These are phyloP conservation scores for Crucihimalaya himalaica DNA, from an alignment of 345 rosid genomes.

Conservation along the genomic window DNA sequence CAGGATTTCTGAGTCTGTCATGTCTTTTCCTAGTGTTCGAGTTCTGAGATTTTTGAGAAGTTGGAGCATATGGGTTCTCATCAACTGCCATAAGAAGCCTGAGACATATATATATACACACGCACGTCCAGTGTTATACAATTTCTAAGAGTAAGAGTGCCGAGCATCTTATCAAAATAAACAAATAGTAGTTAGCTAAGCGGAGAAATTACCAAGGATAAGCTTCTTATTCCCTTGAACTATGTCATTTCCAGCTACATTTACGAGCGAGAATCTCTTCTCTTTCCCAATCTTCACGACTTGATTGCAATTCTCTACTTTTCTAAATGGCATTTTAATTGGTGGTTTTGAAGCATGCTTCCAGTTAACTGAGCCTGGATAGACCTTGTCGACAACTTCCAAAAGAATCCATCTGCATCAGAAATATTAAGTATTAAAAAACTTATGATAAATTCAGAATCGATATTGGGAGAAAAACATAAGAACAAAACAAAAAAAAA, in stretches of 20 bases:
- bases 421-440: not conserved
- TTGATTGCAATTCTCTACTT: conserved; percentile 97
- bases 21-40: conserved; percentile 77
- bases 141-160: not conserved
- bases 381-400: conserved; percentile 89
- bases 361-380: conserved; percentile 92
- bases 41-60: conserved; percentile 80
- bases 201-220: conserved; percentile 65
- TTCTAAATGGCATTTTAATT: conserved; percentile 91
- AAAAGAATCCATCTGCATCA: conserved; percentile 82
- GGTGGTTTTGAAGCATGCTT: conserved; percentile 94
- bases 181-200: not conserved
- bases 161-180: conserved; percentile 3
- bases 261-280: conserved; percentile 80
- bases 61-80: conserved; percentile 93
- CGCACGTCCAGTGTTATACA: conserved; percentile 11
- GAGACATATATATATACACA: conserved; percentile 33
- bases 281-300: conserved; percentile 83
- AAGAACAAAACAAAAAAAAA: not conserved
- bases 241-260: conserved; percentile 89
- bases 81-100: conserved; percentile 97
- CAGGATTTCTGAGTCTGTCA: conserved; percentile 73
- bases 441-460: not conserved
- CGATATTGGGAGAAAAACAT: not conserved
- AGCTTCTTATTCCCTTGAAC: conserved; percentile 98